phyloP scores from a whole-genome alignment of 2,329 filamentous ascomycete species.

The Paradendryphiella salina region DNA sequence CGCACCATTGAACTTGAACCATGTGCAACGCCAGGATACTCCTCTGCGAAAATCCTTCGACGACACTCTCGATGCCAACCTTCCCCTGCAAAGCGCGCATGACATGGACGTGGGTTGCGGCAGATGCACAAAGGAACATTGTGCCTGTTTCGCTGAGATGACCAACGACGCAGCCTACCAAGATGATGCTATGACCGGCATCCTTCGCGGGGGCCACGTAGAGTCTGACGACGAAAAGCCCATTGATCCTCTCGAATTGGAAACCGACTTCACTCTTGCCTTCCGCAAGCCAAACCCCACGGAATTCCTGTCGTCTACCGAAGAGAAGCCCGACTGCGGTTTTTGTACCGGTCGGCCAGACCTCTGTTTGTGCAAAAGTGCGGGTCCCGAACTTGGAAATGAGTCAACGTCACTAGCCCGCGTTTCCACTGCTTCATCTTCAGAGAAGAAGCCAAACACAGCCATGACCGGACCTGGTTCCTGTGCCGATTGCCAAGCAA shows the following conservation, averaged over 20 bases:
- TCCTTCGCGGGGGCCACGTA: conserved; percentile 12
- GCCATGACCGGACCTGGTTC: conserved; percentile 35
- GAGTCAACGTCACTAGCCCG: conserved; percentile 16
- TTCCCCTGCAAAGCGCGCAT: conserved; percentile 13
- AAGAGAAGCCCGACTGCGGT: conserved; percentile 33
- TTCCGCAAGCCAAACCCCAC: conserved; percentile 23
- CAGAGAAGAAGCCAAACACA: conserved; percentile 9
- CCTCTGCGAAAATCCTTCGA: conserved; percentile 1
- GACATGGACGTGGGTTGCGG: conserved; percentile 29
- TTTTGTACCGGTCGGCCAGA: conserved; percentile 38
- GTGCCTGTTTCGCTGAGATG: conserved; percentile 40
- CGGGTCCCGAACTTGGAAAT: conserved; percentile 17
- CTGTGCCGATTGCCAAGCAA: conserved; percentile 42
- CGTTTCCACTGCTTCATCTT: conserved; percentile 4
- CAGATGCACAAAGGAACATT: conserved; percentile 38
- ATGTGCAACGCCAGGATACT: not conserved
- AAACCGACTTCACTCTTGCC: conserved; percentile 43
- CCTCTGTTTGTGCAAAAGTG: conserved; percentile 38
- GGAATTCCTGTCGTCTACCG: conserved; percentile 24
- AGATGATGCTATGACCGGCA: conserved; percentile 21
- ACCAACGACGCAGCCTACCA: conserved; percentile 26
- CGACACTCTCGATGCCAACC: not conserved
- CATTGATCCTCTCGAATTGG: conserved; percentile 14
- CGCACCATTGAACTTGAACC: not conserved
- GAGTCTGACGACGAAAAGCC: conserved; percentile 7